Evolutionary conservation across 352 stramenopile species (phyloP).

Genomic region (Phytophthora nicotianae): DNA sequence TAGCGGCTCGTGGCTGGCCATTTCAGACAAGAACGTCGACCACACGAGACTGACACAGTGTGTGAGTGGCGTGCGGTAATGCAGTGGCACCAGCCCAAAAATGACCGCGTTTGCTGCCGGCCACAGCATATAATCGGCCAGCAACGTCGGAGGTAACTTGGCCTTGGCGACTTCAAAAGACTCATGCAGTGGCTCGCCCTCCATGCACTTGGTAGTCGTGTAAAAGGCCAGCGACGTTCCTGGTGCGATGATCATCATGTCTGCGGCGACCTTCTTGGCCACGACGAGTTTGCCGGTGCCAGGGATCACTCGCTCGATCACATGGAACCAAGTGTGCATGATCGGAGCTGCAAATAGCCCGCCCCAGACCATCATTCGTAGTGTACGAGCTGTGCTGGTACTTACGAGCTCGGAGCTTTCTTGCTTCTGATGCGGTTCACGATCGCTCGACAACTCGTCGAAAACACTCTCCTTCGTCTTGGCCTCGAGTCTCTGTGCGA

Average conservation of each 20-base stretch:
- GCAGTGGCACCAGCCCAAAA: conserved; percentile 42
- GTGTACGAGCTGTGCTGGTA: conserved; percentile 39
- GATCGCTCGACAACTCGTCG: conserved; percentile 14
- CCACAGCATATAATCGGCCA: conserved; percentile 54
- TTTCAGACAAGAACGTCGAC: conserved; percentile 45
- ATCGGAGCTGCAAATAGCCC: conserved; percentile 79
- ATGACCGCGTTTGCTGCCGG: conserved; percentile 39
- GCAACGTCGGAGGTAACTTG: conserved; percentile 40
- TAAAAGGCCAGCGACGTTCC: conserved; percentile 37
- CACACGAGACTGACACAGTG: conserved; percentile 48
- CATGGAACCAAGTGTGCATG: conserved; percentile 89
- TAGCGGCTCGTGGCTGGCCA: conserved; percentile 29
- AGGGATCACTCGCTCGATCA: conserved; percentile 61
- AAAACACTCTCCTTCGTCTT: conserved; percentile 8
- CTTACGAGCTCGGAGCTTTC: conserved; percentile 11
- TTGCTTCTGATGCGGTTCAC: conserved; percentile 1
- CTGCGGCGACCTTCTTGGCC: conserved; percentile 43
- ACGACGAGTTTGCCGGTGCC: conserved; percentile 28
- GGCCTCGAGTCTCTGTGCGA: conserved; percentile 45
- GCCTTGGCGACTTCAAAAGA: conserved; percentile 33
- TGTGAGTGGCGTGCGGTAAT: conserved; percentile 42
- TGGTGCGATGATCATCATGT: conserved; percentile 46
- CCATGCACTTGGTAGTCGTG: conserved; percentile 40
- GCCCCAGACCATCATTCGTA: conserved; percentile 85
- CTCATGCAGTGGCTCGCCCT: conserved; percentile 27